phyloP scores from a whole-genome alignment of 495 filamentous ascomycete genomes.

The Cercophora samala region DNA sequence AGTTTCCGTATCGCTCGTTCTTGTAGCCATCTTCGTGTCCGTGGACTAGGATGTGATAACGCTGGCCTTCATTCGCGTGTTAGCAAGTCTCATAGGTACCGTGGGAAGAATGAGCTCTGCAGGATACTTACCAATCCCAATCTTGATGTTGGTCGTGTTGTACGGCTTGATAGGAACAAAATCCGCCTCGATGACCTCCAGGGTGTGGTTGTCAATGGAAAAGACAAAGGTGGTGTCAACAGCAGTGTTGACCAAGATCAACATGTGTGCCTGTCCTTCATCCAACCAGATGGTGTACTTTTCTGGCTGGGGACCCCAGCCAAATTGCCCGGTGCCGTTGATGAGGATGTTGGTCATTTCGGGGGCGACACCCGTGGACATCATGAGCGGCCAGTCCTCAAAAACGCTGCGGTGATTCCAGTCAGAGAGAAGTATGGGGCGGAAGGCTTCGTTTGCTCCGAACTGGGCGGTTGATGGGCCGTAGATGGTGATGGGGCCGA shows the following conservation, averaged over 20 bases:
- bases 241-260: conserved; percentile 51
- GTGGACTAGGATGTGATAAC: conserved; percentile 61
- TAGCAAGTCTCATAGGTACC: too few relatives aligned
- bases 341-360: conserved; percentile 26
- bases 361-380: conserved; percentile 13
- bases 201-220: conserved; percentile 46
- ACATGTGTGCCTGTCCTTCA: conserved; percentile 38
- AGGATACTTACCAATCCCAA: conserved; percentile 56
- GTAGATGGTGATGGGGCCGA: conserved; percentile 47
- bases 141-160: conserved; percentile 35
- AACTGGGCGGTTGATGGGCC: neutral
- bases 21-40: conserved; percentile 37
- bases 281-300: conserved; percentile 3
- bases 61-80: conserved; percentile 39
- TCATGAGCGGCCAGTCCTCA: conserved; percentile 29
- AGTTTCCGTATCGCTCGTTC: conserved; percentile 10
- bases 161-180: conserved; percentile 50
- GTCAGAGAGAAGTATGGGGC: conserved; percentile 32
- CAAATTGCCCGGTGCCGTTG: conserved; percentile 35
- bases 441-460: neutral
- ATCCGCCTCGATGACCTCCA: conserved; percentile 48
- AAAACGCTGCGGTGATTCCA: conserved; percentile 26
- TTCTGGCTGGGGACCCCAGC: neutral
- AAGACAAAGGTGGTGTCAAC: conserved; percentile 30
- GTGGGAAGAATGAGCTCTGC: too few relatives aligned